phyloP scores from a whole-genome alignment of 371 early-diverging fungal genomes.

The Mucor piriformis region DNA sequence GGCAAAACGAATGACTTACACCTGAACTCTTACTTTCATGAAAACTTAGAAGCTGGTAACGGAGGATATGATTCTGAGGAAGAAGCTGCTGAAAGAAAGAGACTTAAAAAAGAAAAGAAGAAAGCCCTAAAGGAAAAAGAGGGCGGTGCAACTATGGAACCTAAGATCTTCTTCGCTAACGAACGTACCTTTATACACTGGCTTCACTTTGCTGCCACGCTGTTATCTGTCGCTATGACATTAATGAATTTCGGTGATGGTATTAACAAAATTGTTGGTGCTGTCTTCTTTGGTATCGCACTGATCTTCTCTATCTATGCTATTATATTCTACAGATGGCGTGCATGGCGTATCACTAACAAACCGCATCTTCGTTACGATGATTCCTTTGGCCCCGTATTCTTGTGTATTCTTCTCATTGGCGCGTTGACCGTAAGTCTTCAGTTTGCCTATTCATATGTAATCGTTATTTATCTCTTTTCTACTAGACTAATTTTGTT shows the following conservation, averaged over 20 bases:
- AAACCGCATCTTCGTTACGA: constrained; percentile 60
- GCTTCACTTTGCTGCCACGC: constrained; percentile 68
- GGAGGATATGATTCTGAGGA: constrained; percentile 10
- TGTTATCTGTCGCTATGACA: constrained; percentile 68
- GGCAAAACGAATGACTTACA: background rate
- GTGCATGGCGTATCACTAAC: constrained; percentile 63
- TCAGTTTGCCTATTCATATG: constrained; percentile 9
- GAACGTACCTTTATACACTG: constrained; percentile 94
- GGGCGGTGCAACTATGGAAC: constrained; percentile 58
- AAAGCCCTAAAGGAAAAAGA: constrained; percentile 15
- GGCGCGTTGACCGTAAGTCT: constrained; percentile 81
- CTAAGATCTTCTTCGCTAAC: constrained; percentile 97
- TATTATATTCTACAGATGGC: constrained; percentile 84
- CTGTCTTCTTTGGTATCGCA: constrained; percentile 73
- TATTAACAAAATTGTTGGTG: constrained; percentile 62
- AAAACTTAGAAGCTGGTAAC: constrained; percentile 9
- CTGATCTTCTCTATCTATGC: constrained; percentile 79
- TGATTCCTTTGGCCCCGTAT: constrained; percentile 72
- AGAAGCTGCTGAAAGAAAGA: constrained; percentile 7
- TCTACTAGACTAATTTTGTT: constrained; percentile 29
- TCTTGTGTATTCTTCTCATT: constrained; percentile 81
- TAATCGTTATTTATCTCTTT: background rate
- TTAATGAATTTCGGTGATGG: constrained; percentile 78
- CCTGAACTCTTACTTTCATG: constrained; percentile 9
- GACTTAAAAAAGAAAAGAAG: constrained; percentile 28